Percentiles rank a stretch among this genome's conserved stretches.
These are phyloP conservation scores for Crepidotus variabilis DNA, from an alignment of 768 basidiomycete genomes.

Conservation along the genomic window DNA sequence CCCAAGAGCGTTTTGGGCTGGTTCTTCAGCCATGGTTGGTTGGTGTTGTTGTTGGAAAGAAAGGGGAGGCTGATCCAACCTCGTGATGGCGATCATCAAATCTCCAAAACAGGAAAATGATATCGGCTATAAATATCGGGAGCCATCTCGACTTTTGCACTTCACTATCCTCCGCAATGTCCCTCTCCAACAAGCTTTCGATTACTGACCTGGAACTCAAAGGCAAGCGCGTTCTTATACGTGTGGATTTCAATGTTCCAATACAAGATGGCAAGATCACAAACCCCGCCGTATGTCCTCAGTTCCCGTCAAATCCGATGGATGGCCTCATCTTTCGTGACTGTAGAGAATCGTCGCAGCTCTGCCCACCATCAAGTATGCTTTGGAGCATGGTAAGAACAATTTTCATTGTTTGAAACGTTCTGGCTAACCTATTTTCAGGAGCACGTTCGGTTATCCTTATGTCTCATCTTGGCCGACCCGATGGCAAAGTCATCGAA, in stretches of 20 bases:
- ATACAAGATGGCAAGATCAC: conserved; percentile 90
- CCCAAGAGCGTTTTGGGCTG: conserved; percentile 56
- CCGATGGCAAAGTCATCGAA: conserved; percentile 83
- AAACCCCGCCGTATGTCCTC: conserved; percentile 81
- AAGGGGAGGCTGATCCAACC: conserved; percentile 3
- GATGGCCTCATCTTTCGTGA: conserved; percentile 11
- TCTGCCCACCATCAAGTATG: conserved; percentile 92
- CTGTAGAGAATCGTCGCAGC: conserved; percentile 93
- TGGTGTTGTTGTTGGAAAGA: conserved; percentile 14
- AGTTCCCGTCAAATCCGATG: conserved; percentile 7
- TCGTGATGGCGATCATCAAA: neutral
- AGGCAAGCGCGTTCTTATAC: conserved; percentile 86
- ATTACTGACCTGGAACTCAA: conserved; percentile 89
- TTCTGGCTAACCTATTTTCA: conserved; percentile 25
- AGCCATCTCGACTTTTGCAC: conserved; percentile 10
- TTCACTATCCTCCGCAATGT: conserved; percentile 53
- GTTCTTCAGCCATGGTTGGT: conserved; percentile 34
- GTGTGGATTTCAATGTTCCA: conserved; percentile 96
- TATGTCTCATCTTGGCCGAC: conserved; percentile 98
- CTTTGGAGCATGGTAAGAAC: conserved; percentile 71
- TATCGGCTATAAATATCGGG: conserved; percentile 20
- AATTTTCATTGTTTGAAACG: conserved; percentile 4
- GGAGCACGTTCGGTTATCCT: conserved; percentile 82
- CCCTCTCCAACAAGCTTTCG: conserved; percentile 90
- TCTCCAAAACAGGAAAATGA: conserved; percentile 16